Conservation (phyloP, 768 basidiomycete genomes). For the Boletus coccyginus region DNA sequence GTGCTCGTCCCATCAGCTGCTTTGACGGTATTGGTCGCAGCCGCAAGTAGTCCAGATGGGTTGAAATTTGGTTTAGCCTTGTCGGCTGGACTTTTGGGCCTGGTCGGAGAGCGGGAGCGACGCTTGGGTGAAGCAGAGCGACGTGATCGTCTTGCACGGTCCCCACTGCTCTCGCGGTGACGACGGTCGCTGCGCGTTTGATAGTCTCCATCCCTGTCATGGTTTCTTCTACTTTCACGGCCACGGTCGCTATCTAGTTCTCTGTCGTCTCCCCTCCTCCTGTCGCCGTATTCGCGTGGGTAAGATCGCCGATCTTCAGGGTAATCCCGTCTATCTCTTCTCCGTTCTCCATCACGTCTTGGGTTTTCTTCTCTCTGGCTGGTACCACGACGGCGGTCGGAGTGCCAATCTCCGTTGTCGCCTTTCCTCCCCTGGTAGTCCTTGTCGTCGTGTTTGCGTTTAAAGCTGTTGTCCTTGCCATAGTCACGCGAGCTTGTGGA, state of each 20-base stretch:
- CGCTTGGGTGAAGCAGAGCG: conserved; percentile 58
- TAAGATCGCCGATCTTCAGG: conserved; percentile 17
- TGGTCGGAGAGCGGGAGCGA: conserved; percentile 40
- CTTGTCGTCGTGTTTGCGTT: conserved; percentile 13
- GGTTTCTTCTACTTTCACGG: conserved; percentile 15
- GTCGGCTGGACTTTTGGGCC: conserved; percentile 44
- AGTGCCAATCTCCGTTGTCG: conserved; percentile 5
- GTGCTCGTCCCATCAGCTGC: conserved; percentile 72
- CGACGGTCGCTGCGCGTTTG: conserved; percentile 30
- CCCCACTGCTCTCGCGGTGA: conserved; percentile 26
- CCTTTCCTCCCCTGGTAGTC: conserved; percentile 9
- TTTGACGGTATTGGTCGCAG: conserved; percentile 91
- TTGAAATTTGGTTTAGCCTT: conserved; percentile 89
- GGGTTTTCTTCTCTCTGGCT: conserved; percentile 14
- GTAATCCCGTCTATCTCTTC: conserved; percentile 17
- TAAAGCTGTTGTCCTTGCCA: conserved; percentile 7
- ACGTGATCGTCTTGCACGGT: conserved; percentile 32
- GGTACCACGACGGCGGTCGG: conserved; percentile 15
- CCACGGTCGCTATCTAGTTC: conserved; percentile 6
- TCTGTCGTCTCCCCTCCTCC: conserved; percentile 14
- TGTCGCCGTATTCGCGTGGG: conserved; percentile 20
- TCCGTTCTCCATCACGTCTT: conserved; percentile 22
- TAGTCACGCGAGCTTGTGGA: conserved; percentile 14
- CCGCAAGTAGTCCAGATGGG: conserved; percentile 87
- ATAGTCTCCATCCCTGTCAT: conserved; percentile 40